Evolutionary conservation across 2,329 filamentous ascomycete genomes (phyloP), one percentile per base, ranked within the genome.

Genomic region (Paraphaeosphaeria sporulosa): DNA sequence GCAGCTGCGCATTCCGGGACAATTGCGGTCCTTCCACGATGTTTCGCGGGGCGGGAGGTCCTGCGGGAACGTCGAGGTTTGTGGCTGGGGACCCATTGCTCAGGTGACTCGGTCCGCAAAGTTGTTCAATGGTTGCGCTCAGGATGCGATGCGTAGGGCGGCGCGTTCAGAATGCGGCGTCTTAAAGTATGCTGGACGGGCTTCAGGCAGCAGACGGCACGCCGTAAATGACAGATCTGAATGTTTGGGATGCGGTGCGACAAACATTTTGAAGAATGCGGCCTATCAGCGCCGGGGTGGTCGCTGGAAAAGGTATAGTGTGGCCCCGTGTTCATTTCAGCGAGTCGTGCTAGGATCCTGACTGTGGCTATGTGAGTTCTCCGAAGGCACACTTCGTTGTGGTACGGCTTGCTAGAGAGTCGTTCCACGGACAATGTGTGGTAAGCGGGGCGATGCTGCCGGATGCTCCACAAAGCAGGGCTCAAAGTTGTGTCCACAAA

Each of bases 11-110:
- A 77, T 74, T 53, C 75, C 74, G 9, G 77, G 69, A 6, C 77
- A 77, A n/a, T 78, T 71, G 32, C 76, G 76, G 9, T 80, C 80
- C 58, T 82, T 76, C 38, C 79, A 71, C 2, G 83, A 72, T 0
- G 77, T 69, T 13, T 80, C 73, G 12, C 61, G 58, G 15, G 54
- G 47, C 12, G 61, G 61, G 5, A 63, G 58, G n/a, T 60, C 55
- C n/a, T 44, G 12, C 9, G 60, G 60, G 44, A 59, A 62, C 23
- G 30, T 38, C 48, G 48, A 36, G 9, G 52, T 9, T 6, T 53
- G 46, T 21, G 42, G 34, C 30, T 52, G 50, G 34, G 34, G 9
- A 10, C 32, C 36, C 50, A 52, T 52, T 17, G 36, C n/a, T 8
- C 13, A 21, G 4, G 27, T 32, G 36, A 40, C 17, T 40, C 36